Conservation (phyloP, 371 early-diverging fungal species). For the Mucor racemosus region DNA sequence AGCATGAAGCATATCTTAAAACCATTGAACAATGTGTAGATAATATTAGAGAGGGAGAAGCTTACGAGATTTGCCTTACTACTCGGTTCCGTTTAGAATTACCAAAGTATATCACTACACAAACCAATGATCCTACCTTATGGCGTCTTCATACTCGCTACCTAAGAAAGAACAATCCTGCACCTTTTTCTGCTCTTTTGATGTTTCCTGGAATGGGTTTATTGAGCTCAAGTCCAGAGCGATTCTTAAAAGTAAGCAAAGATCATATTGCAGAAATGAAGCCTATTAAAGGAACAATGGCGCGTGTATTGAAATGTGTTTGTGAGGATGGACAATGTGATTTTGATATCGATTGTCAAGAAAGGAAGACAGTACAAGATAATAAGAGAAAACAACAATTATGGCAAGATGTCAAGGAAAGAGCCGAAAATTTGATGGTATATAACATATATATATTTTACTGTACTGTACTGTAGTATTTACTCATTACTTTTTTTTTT, state of each 20-base stretch:
- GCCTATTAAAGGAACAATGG: slow-evolving; percentile 94
- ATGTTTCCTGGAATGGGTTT: slow-evolving; percentile 48
- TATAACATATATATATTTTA: not conserved
- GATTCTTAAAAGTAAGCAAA: slow-evolving; percentile 71
- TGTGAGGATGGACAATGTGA: slow-evolving; percentile 41
- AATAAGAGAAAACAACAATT: slow-evolving; percentile 57
- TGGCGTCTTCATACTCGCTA: slow-evolving; percentile 64
- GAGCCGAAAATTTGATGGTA: slow-evolving; percentile 96
- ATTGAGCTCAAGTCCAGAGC: slow-evolving; percentile 84
- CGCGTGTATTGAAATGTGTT: slow-evolving; percentile 52
- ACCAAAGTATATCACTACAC: slow-evolving; percentile 26
- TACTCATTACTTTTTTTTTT: not conserved
- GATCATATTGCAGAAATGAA: slow-evolving; percentile 84
- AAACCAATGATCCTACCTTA: slow-evolving; percentile 27
- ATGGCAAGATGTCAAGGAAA: slow-evolving; percentile 83
- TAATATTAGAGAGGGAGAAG: slow-evolving; percentile 85
- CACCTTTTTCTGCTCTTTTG: slow-evolving; percentile 86
- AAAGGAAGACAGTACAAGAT: slow-evolving; percentile 46
- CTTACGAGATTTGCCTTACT: slow-evolving; percentile 94
- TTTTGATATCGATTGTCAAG: slow-evolving; percentile 33
- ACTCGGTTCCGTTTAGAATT: slow-evolving; percentile 70
- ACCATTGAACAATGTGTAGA: slow-evolving; percentile 68
- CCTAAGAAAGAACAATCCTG: slow-evolving; percentile 81
- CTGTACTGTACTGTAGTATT: not conserved
- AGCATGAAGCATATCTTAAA: slow-evolving; percentile 61